These are phyloP conservation scores for Spizellomyces punctatus DNA, from an alignment of 192 early-diverging fungal genomes.

Conservation along the genomic window DNA sequence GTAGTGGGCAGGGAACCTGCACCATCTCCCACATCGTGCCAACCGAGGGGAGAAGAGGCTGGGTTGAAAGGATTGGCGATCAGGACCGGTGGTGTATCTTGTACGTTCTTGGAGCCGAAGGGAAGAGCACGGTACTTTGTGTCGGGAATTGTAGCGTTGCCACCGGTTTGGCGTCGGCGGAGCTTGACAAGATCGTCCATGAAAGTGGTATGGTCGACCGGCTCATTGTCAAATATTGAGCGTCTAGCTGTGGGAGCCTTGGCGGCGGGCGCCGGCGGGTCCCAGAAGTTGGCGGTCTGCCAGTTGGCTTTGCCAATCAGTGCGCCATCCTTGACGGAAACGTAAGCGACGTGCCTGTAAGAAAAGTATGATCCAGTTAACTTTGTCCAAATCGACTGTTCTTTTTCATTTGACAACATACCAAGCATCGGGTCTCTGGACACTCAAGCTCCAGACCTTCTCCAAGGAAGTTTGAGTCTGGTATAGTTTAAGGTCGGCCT, in stretches of 20 bases:
- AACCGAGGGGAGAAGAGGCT: conserved; percentile 16
- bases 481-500: conserved; percentile 22
- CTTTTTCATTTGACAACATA: background rate
- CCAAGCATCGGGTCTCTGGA: conserved; percentile 10
- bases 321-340: conserved; percentile 15
- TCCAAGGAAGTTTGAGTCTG: conserved; percentile 16
- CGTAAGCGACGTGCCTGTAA: conserved; percentile 13
- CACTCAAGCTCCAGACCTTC: conserved; percentile 23
- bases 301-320: conserved; percentile 25
- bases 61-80: conserved; percentile 13
- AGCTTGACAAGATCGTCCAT: background rate
- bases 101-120: conserved; percentile 14
- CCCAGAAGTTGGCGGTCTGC: conserved; percentile 30
- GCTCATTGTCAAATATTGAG: background rate
- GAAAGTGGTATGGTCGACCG: background rate
- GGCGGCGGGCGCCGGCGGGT: conserved; percentile 1
- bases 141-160: conserved; percentile 2
- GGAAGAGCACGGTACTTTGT: conserved; percentile 21
- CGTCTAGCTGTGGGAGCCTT: background rate
- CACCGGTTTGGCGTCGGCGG: conserved; percentile 4
- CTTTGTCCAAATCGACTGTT: too few species aligned
- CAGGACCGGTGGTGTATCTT: conserved; percentile 8
- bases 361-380: too few species aligned
- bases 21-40: conserved; percentile 30
- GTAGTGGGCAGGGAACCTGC: conserved; percentile 11